Conservation (phyloP, 1,139 yeast genomes). For the Kurtzmaniella quercitrusa region DNA sequence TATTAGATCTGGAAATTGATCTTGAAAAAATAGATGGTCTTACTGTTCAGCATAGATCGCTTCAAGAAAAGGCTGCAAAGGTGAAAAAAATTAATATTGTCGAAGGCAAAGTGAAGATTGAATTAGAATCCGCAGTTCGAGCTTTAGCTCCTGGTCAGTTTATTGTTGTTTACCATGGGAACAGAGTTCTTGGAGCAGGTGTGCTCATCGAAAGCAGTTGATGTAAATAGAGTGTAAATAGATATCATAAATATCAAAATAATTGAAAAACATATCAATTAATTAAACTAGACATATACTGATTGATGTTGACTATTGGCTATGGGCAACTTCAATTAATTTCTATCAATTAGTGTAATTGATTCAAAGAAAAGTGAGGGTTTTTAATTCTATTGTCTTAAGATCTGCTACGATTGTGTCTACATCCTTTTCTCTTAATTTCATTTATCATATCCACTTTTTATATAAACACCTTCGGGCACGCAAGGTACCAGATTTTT, state of each 20-base stretch:
- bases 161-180: constrained; percentile 65
- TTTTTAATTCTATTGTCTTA: too few relatives aligned
- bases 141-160: constrained; percentile 93
- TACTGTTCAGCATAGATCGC: constrained; percentile 63
- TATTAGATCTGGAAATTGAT: constrained; percentile 31
- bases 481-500: not conserved
- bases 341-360: too few relatives aligned
- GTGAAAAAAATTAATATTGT: constrained; percentile 13
- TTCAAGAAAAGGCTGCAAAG: constrained; percentile 51
- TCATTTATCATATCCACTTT: too few relatives aligned
- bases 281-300: not conserved
- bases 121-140: constrained; percentile 43
- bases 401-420: too few relatives aligned
- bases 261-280: constrained; percentile 3
- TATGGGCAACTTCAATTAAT: too few relatives aligned
- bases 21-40: constrained; percentile 19
- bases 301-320: not conserved
- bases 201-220: constrained; percentile 18
- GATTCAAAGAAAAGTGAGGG: too few relatives aligned
- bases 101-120: constrained; percentile 20
- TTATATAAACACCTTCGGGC: too few relatives aligned
- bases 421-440: too few relatives aligned
- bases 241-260: not conserved
- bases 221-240: not conserved
- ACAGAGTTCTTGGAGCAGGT: constrained; percentile 79